phyloP scores from a whole-genome alignment of 305 asterid genomes.

The Coffea humblotiana region DNA sequence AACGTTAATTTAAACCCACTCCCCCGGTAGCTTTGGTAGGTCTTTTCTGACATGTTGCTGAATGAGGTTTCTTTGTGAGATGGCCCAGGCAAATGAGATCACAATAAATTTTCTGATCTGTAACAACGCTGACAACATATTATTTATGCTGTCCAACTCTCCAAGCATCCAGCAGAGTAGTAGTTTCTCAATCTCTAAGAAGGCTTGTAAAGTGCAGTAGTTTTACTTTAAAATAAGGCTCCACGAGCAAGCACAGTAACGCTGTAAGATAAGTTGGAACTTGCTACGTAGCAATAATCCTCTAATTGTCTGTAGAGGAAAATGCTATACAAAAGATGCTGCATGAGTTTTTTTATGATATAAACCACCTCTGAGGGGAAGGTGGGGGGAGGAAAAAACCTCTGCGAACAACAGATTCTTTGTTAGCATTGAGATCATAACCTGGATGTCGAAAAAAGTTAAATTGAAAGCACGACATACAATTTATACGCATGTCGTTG shows the following conservation, averaged over 20 bases:
- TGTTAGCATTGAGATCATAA: neutral
- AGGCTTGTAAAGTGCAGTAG: too few relatives aligned
- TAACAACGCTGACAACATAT: neutral
- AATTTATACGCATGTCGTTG: neutral
- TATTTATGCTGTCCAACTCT: neutral
- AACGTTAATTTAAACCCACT: neutral
- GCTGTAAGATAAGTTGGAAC: too few relatives aligned
- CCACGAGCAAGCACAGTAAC: too few relatives aligned
- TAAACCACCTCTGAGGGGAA: neutral
- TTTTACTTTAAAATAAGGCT: too few relatives aligned
- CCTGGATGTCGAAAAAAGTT: neutral
- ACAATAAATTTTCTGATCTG: neutral
- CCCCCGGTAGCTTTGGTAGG: neutral
- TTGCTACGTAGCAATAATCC: too few relatives aligned
- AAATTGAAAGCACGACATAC: neutral
- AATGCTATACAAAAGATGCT: too few relatives aligned
- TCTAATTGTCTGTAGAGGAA: too few relatives aligned
- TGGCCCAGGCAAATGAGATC: constrained; percentile 2
- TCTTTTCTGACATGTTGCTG: neutral
- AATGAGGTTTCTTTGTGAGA: neutral
- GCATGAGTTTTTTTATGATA: neutral
- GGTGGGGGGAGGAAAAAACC: too few relatives aligned
- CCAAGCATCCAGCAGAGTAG: neutral
- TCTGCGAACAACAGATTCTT: neutral
- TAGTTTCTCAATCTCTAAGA: too few relatives aligned